phyloP scores from a whole-genome alignment of 352 stramenopile genomes.

The Globisporangium middletonii region DNA sequence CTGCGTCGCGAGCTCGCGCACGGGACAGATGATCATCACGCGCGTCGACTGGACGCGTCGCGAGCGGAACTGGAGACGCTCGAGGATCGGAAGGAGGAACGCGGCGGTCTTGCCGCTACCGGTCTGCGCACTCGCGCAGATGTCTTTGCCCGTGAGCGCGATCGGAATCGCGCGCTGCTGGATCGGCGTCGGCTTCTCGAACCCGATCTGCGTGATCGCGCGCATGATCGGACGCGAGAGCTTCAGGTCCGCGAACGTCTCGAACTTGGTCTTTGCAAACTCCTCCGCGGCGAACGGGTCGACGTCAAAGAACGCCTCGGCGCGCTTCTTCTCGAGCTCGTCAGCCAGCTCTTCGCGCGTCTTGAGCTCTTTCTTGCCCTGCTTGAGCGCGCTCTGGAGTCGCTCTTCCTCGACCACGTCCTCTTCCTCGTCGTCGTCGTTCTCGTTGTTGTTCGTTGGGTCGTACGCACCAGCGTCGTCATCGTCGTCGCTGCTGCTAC shows the following conservation, averaged over 20 bases:
- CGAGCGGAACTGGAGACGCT: slow-evolving; percentile 94
- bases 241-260: slow-evolving; percentile 95
- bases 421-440: slow-evolving; percentile 48
- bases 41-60: slow-evolving; percentile 84
- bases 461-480: slow-evolving; percentile 29
- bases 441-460: slow-evolving; percentile 20
- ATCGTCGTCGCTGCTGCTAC: slow-evolving; percentile 10
- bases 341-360: slow-evolving; percentile 60
- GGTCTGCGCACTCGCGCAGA: slow-evolving; percentile 96
- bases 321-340: slow-evolving; percentile 75
- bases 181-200: slow-evolving; percentile 94
- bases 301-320: slow-evolving; percentile 75
- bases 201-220: slow-evolving; percentile 95
- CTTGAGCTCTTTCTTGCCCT: slow-evolving; percentile 43
- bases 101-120: slow-evolving; percentile 98
- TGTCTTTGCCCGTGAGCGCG: slow-evolving; percentile 93
- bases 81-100: slow-evolving; percentile 97
- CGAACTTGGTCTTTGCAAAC: slow-evolving; percentile 80
- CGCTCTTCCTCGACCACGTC: slow-evolving; percentile 74
- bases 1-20: slow-evolving; percentile 96
- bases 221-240: slow-evolving; percentile 96
- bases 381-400: slow-evolving; percentile 58
- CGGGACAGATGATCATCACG: slow-evolving; percentile 96
- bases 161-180: slow-evolving; percentile 93
- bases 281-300: slow-evolving; percentile 74